phyloP scores from a whole-genome alignment of 257 asterid species.

The Solanum chilense region DNA sequence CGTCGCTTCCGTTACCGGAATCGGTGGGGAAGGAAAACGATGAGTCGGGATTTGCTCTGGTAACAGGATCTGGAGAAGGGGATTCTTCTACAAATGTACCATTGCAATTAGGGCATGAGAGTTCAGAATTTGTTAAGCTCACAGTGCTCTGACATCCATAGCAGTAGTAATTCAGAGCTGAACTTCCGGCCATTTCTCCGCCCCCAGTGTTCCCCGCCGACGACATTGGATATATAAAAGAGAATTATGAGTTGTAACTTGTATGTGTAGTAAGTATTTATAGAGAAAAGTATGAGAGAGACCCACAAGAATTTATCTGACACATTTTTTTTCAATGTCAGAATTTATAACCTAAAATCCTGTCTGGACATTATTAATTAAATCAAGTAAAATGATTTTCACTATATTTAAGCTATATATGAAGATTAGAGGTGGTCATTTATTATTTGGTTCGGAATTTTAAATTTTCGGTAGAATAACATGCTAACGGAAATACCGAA shows the following conservation, averaged over 20 bases:
- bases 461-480: background rate
- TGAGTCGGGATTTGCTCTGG: background rate
- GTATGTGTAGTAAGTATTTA: background rate
- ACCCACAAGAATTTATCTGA: background rate
- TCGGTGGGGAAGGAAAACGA: background rate
- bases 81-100: slow-evolving; percentile 57
- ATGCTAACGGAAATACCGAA: background rate
- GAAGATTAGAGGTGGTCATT: background rate
- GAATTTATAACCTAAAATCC: background rate
- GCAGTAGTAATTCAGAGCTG: slow-evolving; percentile 33
- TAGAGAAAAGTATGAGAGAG: background rate
- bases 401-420: background rate
- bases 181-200: background rate
- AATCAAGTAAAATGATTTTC: too few species aligned
- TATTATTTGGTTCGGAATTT: background rate
- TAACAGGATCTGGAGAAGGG: slow-evolving; percentile 18
- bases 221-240: background rate
- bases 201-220: background rate
- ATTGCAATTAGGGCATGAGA: slow-evolving; percentile 63
- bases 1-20: slow-evolving; percentile 6
- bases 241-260: background rate
- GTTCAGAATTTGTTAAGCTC: slow-evolving; percentile 34
- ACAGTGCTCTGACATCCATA: slow-evolving; percentile 53
- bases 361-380: background rate
- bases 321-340: background rate